A percentile compares a stretch with the other conserved stretches of the same genome.
These are phyloP conservation scores for Penicillium mononematosum DNA, from an alignment of 495 filamentous ascomycete species.

Conservation along the genomic window DNA sequence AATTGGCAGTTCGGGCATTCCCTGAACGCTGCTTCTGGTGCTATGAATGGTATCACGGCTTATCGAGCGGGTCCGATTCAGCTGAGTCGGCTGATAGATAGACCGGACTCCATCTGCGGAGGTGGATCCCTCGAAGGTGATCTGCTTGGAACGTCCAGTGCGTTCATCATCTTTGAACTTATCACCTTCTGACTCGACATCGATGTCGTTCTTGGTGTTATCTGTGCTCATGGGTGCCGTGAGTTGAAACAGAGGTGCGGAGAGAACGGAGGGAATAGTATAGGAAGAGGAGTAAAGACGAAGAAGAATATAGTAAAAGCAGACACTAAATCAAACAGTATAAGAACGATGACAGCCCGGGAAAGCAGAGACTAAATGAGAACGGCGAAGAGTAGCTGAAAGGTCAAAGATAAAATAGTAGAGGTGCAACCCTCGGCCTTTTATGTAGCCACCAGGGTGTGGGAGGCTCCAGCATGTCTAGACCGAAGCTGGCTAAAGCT, in stretches of 20 bases:
- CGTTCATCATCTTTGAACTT: constrained; percentile 19
- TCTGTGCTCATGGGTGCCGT: constrained; percentile 10
- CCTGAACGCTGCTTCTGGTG: constrained; percentile 15
- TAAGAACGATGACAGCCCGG: background rate
- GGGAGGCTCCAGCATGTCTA: background rate
- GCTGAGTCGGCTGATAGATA: constrained; percentile 22
- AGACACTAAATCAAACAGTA: background rate
- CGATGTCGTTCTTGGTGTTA: constrained; percentile 17
- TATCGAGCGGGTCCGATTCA: constrained; percentile 22
- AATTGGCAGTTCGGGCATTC: constrained; percentile 36
- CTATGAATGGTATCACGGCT: constrained; percentile 28
- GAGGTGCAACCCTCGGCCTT: background rate
- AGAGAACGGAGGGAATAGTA: background rate
- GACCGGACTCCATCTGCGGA: constrained; percentile 23
- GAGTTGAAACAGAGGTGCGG: constrained; percentile 13
- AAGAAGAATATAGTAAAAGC: background rate
- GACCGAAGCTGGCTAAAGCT: constrained; percentile 1
- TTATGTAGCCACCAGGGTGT: constrained; percentile 16
- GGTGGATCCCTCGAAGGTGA: constrained; percentile 27
- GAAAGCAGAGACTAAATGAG: too few relatives aligned
- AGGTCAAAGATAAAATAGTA: background rate
- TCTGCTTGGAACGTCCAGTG: constrained; percentile 15
- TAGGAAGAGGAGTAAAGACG: constrained; percentile 1
- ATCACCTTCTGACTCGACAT: constrained; percentile 22
- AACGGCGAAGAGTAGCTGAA: background rate